Evolutionary conservation across 2,329 filamentous ascomycete genomes (phyloP), one percentile per base, ranked within the genome.

Genomic region (Aspergillus spinulosporus): DNA sequence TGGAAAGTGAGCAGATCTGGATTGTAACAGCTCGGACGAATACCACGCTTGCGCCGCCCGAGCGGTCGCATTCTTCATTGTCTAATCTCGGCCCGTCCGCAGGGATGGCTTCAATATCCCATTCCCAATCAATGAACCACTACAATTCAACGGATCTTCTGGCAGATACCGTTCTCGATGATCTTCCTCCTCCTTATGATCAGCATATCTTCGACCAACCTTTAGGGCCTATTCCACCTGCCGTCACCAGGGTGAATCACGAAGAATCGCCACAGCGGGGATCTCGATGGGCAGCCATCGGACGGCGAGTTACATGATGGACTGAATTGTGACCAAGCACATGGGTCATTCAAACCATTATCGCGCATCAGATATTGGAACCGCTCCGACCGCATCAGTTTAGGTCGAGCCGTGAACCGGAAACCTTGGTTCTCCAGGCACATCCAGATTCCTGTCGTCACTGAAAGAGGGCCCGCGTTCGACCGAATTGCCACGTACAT

Each of bases 1-100:
- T 67, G 1, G 70, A 72, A 9, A 58, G 63, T 5, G 64, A 68
- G 51, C 62, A 64, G 39, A 58, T 66, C 34, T 73, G 71, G 71
- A 57, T 67, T n/a, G 40, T 65, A 28, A 53, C 51, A 39, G 47
- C 48, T n/a, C 40, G 32, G n/a, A 49, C 52, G 15, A 32, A 28
- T 29, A 37, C n/a, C 28, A 36, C 52, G 26, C 15, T 49, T 47
- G 26, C 47, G 37, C 39, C 28, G 29, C 21, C 14, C 14, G 39
- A 29, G 47, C 36, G 12, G 6, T 5, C 42, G n/a, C 48, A n/a
- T 14, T 42, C 46, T 36, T 45, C 36, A 15, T 11, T 26, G 39
- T 28, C 36, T 7, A 44, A 12, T 11, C 21, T 26, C 21, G 40
- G 42, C 36, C 5, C 12, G n/a, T 7, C 15, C n/a, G 31, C 21